A percentile compares a stretch with the other conserved stretches of the same genome.
These are phyloP conservation scores for Pyrrhoderma lamaoense DNA, from an alignment of 1,284 basidiomycete species.

Conservation along the genomic window DNA sequence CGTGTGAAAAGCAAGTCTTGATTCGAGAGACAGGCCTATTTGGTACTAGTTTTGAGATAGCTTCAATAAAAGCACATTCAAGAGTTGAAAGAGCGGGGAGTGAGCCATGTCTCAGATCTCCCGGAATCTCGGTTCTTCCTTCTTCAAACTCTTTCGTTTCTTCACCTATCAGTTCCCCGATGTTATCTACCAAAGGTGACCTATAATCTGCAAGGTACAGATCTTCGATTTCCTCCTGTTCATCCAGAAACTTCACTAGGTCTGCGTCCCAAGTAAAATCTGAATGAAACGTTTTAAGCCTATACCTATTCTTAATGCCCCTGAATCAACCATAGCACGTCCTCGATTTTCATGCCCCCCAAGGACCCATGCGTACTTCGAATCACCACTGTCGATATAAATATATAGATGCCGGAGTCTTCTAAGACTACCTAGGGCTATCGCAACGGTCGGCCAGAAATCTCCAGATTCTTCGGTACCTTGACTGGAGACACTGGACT, in stretches of 20 bases:
- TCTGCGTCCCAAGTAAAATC: constrained; percentile 55
- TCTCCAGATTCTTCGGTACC: constrained; percentile 28
- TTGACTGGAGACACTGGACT: too few species aligned
- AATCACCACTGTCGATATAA: constrained; percentile 37
- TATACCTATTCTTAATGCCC: constrained; percentile 33
- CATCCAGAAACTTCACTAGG: constrained; percentile 47
- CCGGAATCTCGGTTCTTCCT: too few species aligned
- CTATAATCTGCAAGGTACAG: constrained; percentile 52
- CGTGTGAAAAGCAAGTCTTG: constrained; percentile 60
- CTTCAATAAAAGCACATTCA: constrained; percentile 61
- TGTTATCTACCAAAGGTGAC: neutral
- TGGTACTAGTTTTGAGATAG: constrained; percentile 46
- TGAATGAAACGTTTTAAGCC: constrained; percentile 50
- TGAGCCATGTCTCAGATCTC: constrained; percentile 28
- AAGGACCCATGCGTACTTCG: constrained; percentile 45
- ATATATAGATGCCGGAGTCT: constrained; percentile 46
- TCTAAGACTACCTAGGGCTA: constrained; percentile 37
- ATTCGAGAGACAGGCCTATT: constrained; percentile 48
- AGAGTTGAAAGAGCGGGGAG: constrained; percentile 44
- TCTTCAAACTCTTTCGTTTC: constrained; percentile 13
- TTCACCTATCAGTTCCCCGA: neutral
- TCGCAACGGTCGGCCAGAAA: constrained; percentile 45
- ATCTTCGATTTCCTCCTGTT: constrained; percentile 43
- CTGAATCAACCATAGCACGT: too few species aligned
- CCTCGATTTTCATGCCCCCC: constrained; percentile 19